These are phyloP conservation scores for Cordyceps javanica DNA, from an alignment of 2,329 filamentous ascomycete species.

Conservation along the genomic window DNA sequence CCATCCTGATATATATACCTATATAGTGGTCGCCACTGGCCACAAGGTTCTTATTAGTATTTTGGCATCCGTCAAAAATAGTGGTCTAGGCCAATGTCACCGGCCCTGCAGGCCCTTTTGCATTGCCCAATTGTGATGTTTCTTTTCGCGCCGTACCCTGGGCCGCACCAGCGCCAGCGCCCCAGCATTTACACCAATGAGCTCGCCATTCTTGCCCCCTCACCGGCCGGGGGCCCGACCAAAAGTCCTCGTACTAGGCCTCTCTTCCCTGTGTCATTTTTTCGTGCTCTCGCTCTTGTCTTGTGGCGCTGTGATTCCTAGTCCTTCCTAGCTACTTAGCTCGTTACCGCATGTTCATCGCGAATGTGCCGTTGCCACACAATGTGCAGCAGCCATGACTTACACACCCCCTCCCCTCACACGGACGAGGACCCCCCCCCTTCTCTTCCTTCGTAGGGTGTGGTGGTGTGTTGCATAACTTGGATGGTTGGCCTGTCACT, in stretches of 20 bases:
- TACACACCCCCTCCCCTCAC: neutral
- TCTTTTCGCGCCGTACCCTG: constrained; percentile 13
- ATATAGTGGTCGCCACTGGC: neutral
- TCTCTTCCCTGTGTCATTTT: too few relatives aligned
- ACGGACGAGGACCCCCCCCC: neutral
- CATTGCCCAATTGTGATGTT: constrained; percentile 2
- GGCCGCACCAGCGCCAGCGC: constrained; percentile 7
- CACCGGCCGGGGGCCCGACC: neutral
- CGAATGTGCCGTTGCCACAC: constrained; percentile 7
- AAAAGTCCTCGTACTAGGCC: constrained; percentile 1
- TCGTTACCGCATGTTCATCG: neutral
- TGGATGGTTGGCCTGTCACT: neutral
- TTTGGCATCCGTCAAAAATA: too few relatives aligned
- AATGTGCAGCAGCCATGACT: neutral
- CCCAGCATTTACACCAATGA: constrained; percentile 10
- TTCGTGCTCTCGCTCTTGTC: neutral
- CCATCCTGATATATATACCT: neutral
- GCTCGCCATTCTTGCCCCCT: neutral
- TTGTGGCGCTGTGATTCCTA: constrained; percentile 1
- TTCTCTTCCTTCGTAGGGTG: neutral
- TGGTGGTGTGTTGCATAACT: neutral
- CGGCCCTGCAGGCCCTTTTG: neutral
- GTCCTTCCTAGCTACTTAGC: neutral
- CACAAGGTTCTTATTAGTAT: too few relatives aligned
- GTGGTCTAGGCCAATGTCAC: constrained; percentile 4